Percentiles rank a stretch among this genome's conserved stretches.
phyloP scores from a whole-genome alignment of 441 rosid species.

The Brassica balearica region DNA sequence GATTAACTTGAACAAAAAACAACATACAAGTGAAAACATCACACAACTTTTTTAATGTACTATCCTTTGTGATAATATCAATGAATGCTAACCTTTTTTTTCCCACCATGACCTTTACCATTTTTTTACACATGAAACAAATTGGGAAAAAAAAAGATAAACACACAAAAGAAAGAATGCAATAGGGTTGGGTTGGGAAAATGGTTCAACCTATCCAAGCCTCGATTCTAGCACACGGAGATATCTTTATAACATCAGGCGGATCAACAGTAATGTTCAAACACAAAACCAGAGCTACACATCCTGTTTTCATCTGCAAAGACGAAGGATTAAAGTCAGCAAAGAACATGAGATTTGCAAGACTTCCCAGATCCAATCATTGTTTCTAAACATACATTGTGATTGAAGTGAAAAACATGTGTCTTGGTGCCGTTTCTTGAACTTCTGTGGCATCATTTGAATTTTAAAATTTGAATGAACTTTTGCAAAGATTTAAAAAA shows the following conservation, averaged over 20 bases:
- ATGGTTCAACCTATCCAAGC: conserved; percentile 84
- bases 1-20: too few relatives aligned
- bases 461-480: neutral
- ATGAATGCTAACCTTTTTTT: conserved; percentile 20
- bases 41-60: too few relatives aligned
- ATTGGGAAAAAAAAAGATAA: conserved; percentile 25
- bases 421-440: too few relatives aligned
- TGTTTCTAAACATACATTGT: neutral
- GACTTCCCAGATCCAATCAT: neutral
- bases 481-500: neutral
- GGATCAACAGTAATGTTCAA: conserved; percentile 95
- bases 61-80: neutral
- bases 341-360: neutral
- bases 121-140: conserved; percentile 46
- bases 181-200: neutral
- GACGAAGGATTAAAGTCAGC: neutral
- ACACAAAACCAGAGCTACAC: conserved; percentile 89
- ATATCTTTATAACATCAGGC: conserved; percentile 94
- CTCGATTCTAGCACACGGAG: conserved; percentile 95
- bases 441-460: neutral
- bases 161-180: conserved; percentile 15
- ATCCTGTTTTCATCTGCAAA: conserved; percentile 96
- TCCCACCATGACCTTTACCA: conserved; percentile 34
- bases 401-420: neutral
- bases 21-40: too few relatives aligned